phyloP scores from a whole-genome alignment of 805 yeast genomes.

The Kuraishia capsulata region DNA sequence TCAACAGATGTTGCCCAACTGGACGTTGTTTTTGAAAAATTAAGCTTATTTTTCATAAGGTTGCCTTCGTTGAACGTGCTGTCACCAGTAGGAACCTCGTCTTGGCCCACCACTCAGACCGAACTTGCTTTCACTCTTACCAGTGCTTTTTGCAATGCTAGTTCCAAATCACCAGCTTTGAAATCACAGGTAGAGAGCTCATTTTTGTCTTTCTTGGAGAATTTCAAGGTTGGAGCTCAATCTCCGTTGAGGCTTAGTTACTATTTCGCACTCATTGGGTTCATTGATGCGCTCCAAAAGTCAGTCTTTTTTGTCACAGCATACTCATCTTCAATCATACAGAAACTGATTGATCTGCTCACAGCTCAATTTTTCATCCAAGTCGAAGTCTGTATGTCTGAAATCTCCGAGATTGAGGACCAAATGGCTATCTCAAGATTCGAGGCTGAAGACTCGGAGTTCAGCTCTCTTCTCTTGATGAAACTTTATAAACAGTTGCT shows the following conservation, averaged over 20 bases:
- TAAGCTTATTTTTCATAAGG: slow-evolving; percentile 36
- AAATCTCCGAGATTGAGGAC: slow-evolving; percentile 9
- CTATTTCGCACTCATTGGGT: slow-evolving; percentile 19
- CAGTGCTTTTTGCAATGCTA: too few species aligned
- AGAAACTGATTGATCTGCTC: slow-evolving; percentile 13
- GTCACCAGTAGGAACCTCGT: slow-evolving; percentile 15
- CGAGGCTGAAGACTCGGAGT: slow-evolving; percentile 21
- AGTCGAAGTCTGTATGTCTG: slow-evolving; percentile 11
- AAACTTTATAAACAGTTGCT: slow-evolving; percentile 14
- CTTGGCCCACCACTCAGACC: slow-evolving; percentile 34
- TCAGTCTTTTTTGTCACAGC: slow-evolving; percentile 13
- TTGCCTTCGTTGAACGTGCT: slow-evolving; percentile 33
- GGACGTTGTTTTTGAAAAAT: slow-evolving; percentile 29
- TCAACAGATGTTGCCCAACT: slow-evolving; percentile 31
- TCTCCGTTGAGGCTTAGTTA: slow-evolving; percentile 3
- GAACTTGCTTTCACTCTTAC: slow-evolving; percentile 14
- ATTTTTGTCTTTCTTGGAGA: background rate
- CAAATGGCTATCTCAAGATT: slow-evolving; percentile 13
- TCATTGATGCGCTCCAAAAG: slow-evolving; percentile 18
- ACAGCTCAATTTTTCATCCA: slow-evolving; percentile 16
- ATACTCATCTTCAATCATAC: slow-evolving; percentile 12
- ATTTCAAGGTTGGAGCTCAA: background rate
- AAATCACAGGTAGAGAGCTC: too few species aligned
- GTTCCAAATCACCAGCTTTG: too few species aligned
- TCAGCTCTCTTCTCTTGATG: slow-evolving; percentile 19